Evolutionary conservation across 352 stramenopile genomes (phyloP).

Genomic region (Pythium graminicola): DNA sequence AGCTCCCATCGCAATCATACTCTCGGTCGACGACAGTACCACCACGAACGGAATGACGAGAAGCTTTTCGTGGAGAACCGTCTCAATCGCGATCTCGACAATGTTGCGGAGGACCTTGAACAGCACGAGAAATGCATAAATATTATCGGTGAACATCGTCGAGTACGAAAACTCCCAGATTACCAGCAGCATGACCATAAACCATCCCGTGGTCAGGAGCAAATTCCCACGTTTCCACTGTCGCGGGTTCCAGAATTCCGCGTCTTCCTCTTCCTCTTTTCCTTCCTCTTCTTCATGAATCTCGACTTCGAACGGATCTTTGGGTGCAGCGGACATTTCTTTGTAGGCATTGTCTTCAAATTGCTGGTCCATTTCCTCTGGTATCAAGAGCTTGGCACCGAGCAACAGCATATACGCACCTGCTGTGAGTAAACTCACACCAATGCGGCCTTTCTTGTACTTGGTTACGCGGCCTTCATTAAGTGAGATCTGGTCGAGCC

Average conservation of each 20-base stretch:
- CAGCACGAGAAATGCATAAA: constrained; percentile 87
- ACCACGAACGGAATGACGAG: constrained; percentile 88
- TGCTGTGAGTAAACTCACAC: constrained; percentile 71
- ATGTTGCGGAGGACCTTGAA: constrained; percentile 87
- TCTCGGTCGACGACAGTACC: constrained; percentile 86
- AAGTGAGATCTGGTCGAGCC: constrained; percentile 86
- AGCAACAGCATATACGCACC: constrained; percentile 79
- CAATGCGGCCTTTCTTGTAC: constrained; percentile 86
- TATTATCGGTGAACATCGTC: constrained; percentile 83
- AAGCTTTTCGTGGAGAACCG: constrained; percentile 88
- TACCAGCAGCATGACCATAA: constrained; percentile 86
- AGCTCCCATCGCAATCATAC: constrained; percentile 93
- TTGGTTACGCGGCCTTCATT: constrained; percentile 56
- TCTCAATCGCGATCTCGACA: constrained; percentile 80
- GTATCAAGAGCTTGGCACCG: constrained; percentile 66
- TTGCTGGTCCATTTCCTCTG: constrained; percentile 74
- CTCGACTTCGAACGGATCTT: constrained; percentile 59
- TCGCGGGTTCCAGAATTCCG: constrained; percentile 75
- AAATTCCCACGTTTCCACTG: constrained; percentile 91
- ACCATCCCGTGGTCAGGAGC: constrained; percentile 73
- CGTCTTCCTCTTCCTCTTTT: constrained; percentile 50
- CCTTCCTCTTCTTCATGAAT: constrained; percentile 41
- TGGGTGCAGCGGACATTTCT: constrained; percentile 41
- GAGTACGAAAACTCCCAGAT: constrained; percentile 98
- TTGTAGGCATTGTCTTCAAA: constrained; percentile 73